Evolutionary conservation across 352 stramenopile species (phyloP), one percentile per base, ranked within the genome.

Genomic region (Phytophthora tubulina): DNA sequence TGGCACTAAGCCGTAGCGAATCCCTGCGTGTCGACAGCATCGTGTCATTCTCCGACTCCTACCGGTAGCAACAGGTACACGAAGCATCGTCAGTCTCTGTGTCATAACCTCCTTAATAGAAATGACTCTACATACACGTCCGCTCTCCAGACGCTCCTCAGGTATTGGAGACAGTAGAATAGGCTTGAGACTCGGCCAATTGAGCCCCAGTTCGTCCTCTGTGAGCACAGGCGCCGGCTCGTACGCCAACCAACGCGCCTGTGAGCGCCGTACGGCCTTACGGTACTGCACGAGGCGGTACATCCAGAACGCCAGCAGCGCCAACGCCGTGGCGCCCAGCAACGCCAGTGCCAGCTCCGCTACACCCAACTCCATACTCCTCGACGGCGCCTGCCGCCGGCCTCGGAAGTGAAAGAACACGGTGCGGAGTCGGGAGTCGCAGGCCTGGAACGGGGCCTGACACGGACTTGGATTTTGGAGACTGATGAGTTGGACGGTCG

Each of bases 141-240:
- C 85, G 32, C 77, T 84, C 46, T 89, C 81, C 13, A 73, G 52
- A 6, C 75, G 79, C 62, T 93, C 86, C 48, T 93, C 86, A 2
- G 82, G 73, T 67, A 93, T 93, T 4, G 86, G 86, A 36, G 86
- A 93, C 42, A 93, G 77, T 56, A 92, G 45, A 55, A 89, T 79
- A 13, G 82, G 79, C 33, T 82, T 85, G 13, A 86, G 63, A 50
- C 56, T 81, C 15, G 84, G 79, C 84, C 84, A 91, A 63, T 89
- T 68, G 14, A 85, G 68, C 8, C 66, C 73, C 38, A 72, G 33
- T 32, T 82, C 73, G 27, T 73, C 69, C 36, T 82, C 72, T 2
- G 63, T 72, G 44, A 78, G 66, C 27, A 82, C 57, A 11, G 61
- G 52, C 6, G 57, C 60, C 6, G 80, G 61, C 3, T 91, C 82